These are phyloP conservation scores for Talaromyces pinophilus DNA, from an alignment of 2,329 filamentous ascomycete genomes.

Conservation along the genomic window DNA sequence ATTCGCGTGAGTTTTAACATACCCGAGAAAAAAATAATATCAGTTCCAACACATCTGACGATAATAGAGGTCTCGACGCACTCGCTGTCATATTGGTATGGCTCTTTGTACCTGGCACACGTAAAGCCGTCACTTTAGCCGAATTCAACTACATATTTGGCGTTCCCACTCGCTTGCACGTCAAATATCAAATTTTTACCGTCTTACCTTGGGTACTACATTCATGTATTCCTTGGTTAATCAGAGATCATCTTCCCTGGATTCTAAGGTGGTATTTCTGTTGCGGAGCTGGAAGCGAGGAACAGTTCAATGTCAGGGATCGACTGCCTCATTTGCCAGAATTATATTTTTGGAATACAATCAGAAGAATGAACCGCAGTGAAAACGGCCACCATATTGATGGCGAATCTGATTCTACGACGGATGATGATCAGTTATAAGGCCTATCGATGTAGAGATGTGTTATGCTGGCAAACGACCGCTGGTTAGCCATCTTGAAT, in stretches of 20 bases:
- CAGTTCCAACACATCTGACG: neutral
- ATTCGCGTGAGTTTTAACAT: conserved; percentile 23
- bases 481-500: neutral
- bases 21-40: neutral
- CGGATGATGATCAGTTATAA: neutral
- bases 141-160: conserved; percentile 48
- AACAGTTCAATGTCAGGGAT: neutral
- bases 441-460: neutral
- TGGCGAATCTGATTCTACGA: neutral
- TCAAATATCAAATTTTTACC: conserved; percentile 38
- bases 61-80: conserved; percentile 21
- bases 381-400: neutral
- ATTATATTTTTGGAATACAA: conserved; percentile 16
- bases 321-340: conserved; percentile 3
- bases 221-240: conserved; percentile 29
- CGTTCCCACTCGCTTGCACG: conserved; percentile 37
- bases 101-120: conserved; percentile 26
- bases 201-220: conserved; percentile 40
- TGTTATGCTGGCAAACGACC: neutral
- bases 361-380: neutral
- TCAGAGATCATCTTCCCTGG: conserved; percentile 17
- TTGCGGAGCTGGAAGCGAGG: conserved; percentile 15
- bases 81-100: conserved; percentile 24
- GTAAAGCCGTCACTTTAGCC: conserved; percentile 43
- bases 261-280: conserved; percentile 18